Evolutionary conservation across 2,329 filamentous ascomycete species (phyloP).

Genomic region (Neofusicoccum laricinum): DNA sequence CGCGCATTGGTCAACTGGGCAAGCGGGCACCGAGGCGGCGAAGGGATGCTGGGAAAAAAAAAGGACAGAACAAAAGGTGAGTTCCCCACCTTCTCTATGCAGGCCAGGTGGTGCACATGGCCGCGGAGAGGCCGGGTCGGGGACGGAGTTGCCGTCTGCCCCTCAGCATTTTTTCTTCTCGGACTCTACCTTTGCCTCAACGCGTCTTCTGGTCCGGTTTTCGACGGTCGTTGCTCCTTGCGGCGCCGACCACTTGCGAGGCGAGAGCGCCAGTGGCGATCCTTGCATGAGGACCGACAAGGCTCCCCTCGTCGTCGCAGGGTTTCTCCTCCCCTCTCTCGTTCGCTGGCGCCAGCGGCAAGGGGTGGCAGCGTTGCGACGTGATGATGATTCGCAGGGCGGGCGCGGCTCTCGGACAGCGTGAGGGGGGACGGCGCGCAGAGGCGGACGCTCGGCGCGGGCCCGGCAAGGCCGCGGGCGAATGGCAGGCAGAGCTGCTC

Average conservation of each 20-base stretch:
- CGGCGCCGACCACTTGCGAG: not conserved
- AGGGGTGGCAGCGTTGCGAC: not conserved
- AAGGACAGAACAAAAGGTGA: not conserved
- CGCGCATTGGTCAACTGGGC: not conserved
- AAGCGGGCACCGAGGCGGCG: not conserved
- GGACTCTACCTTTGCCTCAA: not conserved
- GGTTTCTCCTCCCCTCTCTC: not conserved
- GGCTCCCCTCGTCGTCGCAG: not conserved
- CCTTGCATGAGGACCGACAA: not conserved
- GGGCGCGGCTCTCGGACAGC: not conserved
- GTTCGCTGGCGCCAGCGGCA: not conserved
- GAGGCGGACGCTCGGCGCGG: not conserved
- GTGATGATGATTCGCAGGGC: conserved; percentile 11
- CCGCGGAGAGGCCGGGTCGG: not conserved
- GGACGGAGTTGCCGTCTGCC: not conserved
- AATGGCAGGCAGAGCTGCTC: not conserved
- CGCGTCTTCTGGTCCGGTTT: not conserved
- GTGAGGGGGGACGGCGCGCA: not conserved
- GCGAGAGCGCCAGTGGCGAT: not conserved
- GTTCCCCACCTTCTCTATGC: conserved; percentile 6
- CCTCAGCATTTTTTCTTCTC: not conserved
- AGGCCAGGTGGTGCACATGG: not conserved
- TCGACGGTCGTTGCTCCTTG: not conserved
- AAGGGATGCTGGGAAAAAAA: not conserved
- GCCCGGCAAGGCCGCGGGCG: not conserved